Conservation (phyloP, 345 rosid species). For the Melaleuca quinquenervia region DNA sequence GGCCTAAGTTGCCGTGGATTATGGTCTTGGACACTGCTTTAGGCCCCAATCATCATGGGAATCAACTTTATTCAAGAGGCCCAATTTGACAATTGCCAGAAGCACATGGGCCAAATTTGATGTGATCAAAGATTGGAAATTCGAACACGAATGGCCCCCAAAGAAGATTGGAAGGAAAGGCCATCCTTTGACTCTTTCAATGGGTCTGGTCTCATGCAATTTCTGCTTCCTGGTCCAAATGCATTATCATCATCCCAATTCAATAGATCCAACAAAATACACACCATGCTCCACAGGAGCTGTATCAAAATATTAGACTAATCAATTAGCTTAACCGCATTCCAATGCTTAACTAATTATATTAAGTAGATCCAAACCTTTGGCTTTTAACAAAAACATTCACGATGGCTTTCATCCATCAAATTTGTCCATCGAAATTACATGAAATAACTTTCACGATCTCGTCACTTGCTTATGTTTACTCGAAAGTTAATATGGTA, state of each 20-base stretch:
- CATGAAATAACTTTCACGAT: not conserved
- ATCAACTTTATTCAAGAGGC: not conserved
- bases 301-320: not conserved
- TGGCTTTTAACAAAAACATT: not conserved
- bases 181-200: not conserved
- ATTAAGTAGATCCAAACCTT: not conserved
- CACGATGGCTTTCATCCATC: not conserved
- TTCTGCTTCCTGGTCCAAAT: not conserved
- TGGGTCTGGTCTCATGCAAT: not conserved
- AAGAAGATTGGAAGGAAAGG: not conserved
- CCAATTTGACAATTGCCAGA: not conserved
- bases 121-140: not conserved
- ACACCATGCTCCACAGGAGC: not conserved
- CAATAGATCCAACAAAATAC: not conserved
- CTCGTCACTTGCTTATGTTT: not conserved
- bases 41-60: not conserved
- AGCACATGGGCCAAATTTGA: not conserved
- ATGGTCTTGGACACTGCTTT: too few species aligned
- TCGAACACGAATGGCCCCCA: not conserved
- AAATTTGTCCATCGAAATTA: not conserved
- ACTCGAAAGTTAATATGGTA: not conserved
- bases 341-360: not conserved
- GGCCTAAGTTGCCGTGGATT: too few species aligned
- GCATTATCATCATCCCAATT: not conserved
- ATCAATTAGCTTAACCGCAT: not conserved